Evolutionary conservation across 345 rosid species (phyloP), one percentile per base, ranked within the genome.

Genomic region (Fremontodendron californicum): DNA sequence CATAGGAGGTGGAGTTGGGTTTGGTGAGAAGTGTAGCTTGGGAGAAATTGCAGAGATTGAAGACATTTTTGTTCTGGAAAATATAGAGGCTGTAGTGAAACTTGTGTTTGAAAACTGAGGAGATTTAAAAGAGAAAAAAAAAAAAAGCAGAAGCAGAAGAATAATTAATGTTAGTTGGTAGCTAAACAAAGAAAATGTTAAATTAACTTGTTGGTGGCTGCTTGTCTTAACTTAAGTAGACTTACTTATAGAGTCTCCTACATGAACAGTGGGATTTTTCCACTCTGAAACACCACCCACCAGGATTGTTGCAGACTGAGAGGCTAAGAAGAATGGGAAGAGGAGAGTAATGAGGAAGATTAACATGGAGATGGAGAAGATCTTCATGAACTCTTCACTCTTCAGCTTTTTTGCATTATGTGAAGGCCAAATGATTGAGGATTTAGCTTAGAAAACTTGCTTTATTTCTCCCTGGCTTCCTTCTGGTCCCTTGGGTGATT

Each of bases 91-190:
- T 81, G 84, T 85, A 82, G 78, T 80, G 84, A 71, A 89, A 80
- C 91, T 92, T 88, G 84, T 89, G 96, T 69, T 84, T 90, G 93
- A 93, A 95, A 81, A 89, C 99, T 95, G 88, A 0, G 13, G 9
- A 58, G 2, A 58, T 6, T 11, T 58, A 21, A 11, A 27, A 27
- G 7, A 5, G 4, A 9, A 57, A 57, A 23, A 11, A 1, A 57
- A n/a, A 5, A 43, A 16, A 29, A 9, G 18, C n/a, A 9, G 39
- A 73, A 27, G 23, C 18, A 63, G 4, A 71, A 31, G 15, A n/a
- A n/a, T n/a, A n/a, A n/a, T n/a, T n/a, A n/a, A n/a, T n/a, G n/a
- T n/a, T n/a, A n/a, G n/a, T n/a, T n/a, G n/a, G n/a, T n/a, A n/a
- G n/a, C n/a, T n/a, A n/a, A n/a, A n/a, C n/a, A n/a, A 33, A 18